Conservation (phyloP, 768 basidiomycete genomes). For the Dentipellis sp. region DNA sequence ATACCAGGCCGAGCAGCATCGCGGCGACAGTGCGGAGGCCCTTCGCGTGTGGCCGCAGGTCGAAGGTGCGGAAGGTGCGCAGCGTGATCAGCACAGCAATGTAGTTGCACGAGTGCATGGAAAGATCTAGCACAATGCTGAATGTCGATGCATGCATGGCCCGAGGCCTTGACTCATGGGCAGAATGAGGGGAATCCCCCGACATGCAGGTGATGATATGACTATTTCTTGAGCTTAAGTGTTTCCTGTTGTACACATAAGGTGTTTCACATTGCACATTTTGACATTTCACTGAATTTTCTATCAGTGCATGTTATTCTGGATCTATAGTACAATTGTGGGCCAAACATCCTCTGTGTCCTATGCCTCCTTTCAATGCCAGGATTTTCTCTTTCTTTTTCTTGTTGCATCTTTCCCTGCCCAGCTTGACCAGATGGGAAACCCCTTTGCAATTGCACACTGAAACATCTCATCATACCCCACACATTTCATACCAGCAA, state of each 20-base stretch:
- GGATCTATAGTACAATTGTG: no score
- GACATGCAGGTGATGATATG: no score
- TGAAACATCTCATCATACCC: background rate
- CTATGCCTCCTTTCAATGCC: background rate
- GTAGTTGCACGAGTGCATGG: slow-evolving; percentile 10
- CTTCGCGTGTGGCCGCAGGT: slow-evolving; percentile 5
- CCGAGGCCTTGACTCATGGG: no score
- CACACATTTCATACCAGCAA: background rate
- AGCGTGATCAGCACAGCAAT: slow-evolving; percentile 6
- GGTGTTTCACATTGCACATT: no score
- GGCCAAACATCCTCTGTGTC: background rate
- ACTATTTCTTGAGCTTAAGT: no score
- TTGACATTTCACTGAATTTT: no score
- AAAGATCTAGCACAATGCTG: slow-evolving; percentile 9
- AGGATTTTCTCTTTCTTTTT: background rate
- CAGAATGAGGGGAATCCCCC: no score
- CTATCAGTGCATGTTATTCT: no score
- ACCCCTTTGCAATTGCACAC: background rate
- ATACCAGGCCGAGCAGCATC: slow-evolving; percentile 1
- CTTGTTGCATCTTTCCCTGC: background rate
- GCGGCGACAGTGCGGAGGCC: slow-evolving; percentile 9
- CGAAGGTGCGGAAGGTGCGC: slow-evolving; percentile 2
- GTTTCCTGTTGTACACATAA: no score
- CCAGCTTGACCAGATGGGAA: background rate
- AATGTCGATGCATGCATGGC: slow-evolving; percentile 4